Evolutionary conservation across 1,139 yeast genomes (phyloP), one percentile per base, ranked within the genome.

Genomic region (Zygosaccharomyces sapae): DNA sequence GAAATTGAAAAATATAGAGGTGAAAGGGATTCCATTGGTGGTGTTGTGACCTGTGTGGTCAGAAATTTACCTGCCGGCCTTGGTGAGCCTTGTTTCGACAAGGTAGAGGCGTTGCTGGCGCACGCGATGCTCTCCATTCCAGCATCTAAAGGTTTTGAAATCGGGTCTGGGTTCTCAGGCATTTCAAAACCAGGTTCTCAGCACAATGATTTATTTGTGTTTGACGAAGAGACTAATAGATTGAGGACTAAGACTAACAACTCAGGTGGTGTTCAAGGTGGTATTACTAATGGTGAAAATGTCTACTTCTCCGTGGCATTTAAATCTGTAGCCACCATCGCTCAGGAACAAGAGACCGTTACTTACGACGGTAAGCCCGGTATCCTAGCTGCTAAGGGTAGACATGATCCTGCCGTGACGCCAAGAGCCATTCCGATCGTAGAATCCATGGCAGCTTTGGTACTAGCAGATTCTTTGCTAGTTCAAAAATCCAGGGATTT

Each of bases 371-470:
- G 98, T 59, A 75, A 76, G 53, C 79, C 73, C 40, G 98, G 98
- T 62, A 80, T 84, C 13, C 77, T 92, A 55, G 96, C 95, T 46
- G 96, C 98, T 35, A 83, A 92, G 67, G 98, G 98, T 51, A 85
- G 98, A 75, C 98, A 92, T 65, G 98, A 92, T 67, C 98, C 98
- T 27, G 88, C 92, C 63, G 98, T 92, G 47, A 95, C 95, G 10
- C 98, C 98, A 55, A 82, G 98, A 70, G 98, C 98, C 27, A 90
- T 92, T 49, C 98, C 98, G 44, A 92, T 92, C 63, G 97, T 92
- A 39, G 98, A 92, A 72, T 88, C 98, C 39, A 92, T 92, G 98
- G 80, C 97, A 47, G 95, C 97, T 6, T 75, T 94, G 57, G 97
- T 88, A 2, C 71, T 92, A 56, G 92, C 90, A 45, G 98, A 92